Evolutionary conservation across 495 filamentous ascomycete genomes (phyloP).

Genomic region (Aspergillus panamensis): DNA sequence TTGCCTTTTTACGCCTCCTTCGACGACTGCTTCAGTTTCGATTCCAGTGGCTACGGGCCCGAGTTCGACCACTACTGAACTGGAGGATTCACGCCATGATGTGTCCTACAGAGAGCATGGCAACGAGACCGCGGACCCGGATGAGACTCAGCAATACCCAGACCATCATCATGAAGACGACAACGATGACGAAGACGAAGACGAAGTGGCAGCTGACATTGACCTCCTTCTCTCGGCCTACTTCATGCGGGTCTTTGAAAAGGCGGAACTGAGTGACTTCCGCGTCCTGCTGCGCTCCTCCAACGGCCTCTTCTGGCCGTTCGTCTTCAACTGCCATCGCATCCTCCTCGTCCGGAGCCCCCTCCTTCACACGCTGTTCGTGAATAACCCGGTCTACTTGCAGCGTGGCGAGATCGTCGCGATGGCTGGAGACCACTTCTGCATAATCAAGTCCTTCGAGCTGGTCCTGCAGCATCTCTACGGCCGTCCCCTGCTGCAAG

Average conservation of each 20-base stretch:
- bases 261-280: conserved; percentile 20
- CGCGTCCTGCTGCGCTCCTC: conserved; percentile 20
- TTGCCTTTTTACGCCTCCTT: conserved; percentile 5
- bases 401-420: conserved; percentile 15
- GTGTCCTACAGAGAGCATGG: neutral
- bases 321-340: conserved; percentile 21
- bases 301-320: conserved; percentile 11
- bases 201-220: neutral
- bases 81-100: neutral
- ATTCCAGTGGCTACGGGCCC: neutral
- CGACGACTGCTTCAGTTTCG: neutral
- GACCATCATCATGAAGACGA: neutral
- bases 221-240: conserved; percentile 6
- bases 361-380: conserved; percentile 13
- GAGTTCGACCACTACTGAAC: neutral
- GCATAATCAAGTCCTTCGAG: conserved; percentile 25
- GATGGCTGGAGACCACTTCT: conserved; percentile 19
- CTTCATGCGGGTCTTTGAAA: conserved; percentile 12
- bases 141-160: no score
- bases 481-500: conserved; percentile 17
- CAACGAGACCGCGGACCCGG: neutral
- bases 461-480: conserved; percentile 31
- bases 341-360: conserved; percentile 23
- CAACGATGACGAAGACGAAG: neutral
- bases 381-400: neutral